Base-by-base conservation (phyloP, 1,284 basidiomycete species). In the Cutaneotrichosporon cavernicola region DNA sequence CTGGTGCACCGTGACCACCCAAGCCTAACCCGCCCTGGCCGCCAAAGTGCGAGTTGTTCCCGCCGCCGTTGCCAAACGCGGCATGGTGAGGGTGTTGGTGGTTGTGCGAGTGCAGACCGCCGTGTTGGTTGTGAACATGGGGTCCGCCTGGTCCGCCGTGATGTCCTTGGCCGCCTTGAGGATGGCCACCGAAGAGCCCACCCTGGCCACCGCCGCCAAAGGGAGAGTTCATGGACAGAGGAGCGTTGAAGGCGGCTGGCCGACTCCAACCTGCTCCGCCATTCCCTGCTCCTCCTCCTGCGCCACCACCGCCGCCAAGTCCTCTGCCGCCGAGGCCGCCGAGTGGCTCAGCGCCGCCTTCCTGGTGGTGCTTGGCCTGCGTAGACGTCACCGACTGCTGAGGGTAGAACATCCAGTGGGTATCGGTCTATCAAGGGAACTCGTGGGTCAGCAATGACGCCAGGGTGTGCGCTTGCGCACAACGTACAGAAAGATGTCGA, bases 361-460 rank as follows among this genome's bases (percentile, higher is more conserved):
- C 74, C 34, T 53, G 51, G 72, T 72, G 74, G 63, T 74, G 74
- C 65, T 76, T 76, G 60, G 68, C 69, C 63, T 65, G 65, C 61
- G 70, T 66, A 43, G 71, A 65, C 34, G 69, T 65, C 65, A 67
- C 63, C 58, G 74, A 65, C 58, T 72, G 65, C 63, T 72, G 69
- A 62, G 70, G 70, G 56, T 73, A 74, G 68, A 73, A 76, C 74
- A 76, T 76, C 62, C 66, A 71, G 58, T 52, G 36, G 36, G 32
- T 38, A 43, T 60, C 58, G 58, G 47, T 18, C 58, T 59, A 51
- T 52, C 36, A 53, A 52, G 58, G 32, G 34, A 16, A 26, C 58
- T 50, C 10, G 22, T 14, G 30, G 26, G 55, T 62, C 38, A 60
- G 58, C 50, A 55, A 60, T 38, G 56, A 21, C 32, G 65, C 18